Base-by-base conservation (phyloP, 768 basidiomycete species). In the Nidularia pulvinata region DNA sequence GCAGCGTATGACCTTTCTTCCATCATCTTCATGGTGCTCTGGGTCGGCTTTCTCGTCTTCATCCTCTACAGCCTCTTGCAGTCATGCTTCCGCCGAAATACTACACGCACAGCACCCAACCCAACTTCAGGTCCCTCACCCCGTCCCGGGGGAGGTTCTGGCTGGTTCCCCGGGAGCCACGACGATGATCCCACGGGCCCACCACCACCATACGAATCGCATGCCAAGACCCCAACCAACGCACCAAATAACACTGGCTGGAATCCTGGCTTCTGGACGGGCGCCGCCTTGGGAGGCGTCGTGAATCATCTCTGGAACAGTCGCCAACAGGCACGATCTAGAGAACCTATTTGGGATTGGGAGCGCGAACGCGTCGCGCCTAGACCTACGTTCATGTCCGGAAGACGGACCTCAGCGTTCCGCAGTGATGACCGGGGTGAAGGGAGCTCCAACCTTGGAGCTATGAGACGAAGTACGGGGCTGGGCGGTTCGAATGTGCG, bases 191-290 rank as follows among this genome's bases (percentile, higher is more conserved):
- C 62, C 50, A 68, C 66, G 57, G 66, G 69, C 33, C 66, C 78
- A 25, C 80, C 79, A 25, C 85, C 89, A 19, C 85, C 88, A 0
- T 86, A 89, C 16, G 19, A 19, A 19, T 19, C 19, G 19, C 19
- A 19, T 77, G 80, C 14, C 75, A 81, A 59, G 57, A 72, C 34
- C 66, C 68, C 13, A 55, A 52, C 7, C 46, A 54, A 50, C 47
- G 59, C 43, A 33, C 62, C 5, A 64, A 57, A 48, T 50, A 60
- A 54, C 50, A 47, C 4, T 42, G 72, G 73, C 33, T 85, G 84
- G 83, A 67, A 73, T 42, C 87, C 89, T 9, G 93, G 93, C 3
- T 95, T 96, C 65, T 95, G 87, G 89, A 87, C 89, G 1, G 94
- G 94, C 3, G 83, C 90, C 6, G 81, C 83, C 1, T 61, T 89